Conservation (phyloP, 805 yeast genomes). For the Kazachstania africana region DNA sequence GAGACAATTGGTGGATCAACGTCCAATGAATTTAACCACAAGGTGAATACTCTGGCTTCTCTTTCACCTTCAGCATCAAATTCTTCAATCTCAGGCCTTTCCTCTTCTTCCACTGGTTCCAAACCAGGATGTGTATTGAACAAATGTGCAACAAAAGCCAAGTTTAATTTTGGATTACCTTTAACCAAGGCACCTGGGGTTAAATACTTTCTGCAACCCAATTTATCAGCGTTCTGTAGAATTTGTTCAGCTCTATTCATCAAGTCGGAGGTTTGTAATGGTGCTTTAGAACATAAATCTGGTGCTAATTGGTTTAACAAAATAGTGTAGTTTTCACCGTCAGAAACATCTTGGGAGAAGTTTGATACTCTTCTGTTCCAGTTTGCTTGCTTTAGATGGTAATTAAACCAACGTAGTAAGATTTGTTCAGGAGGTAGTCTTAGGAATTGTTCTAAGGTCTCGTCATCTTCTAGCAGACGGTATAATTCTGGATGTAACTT, state of each 20-base stretch:
- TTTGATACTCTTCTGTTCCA: slow-evolving; percentile 79
- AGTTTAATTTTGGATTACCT: slow-evolving; percentile 91
- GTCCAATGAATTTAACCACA: slow-evolving; percentile 94
- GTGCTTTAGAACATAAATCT: slow-evolving; percentile 65
- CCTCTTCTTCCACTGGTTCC: slow-evolving; percentile 86
- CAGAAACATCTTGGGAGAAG: slow-evolving; percentile 78
- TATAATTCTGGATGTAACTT: slow-evolving; percentile 93
- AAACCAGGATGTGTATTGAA: slow-evolving; percentile 95
- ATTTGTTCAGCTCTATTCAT: slow-evolving; percentile 80
- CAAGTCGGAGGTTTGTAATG: slow-evolving; percentile 68
- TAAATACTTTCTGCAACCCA: slow-evolving; percentile 87
- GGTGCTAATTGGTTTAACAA: slow-evolving; percentile 83
- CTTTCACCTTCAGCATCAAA: slow-evolving; percentile 99
- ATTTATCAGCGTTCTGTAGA: slow-evolving; percentile 74
- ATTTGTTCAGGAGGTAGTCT: slow-evolving; percentile 97
- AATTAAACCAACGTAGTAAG: slow-evolving; percentile 93
- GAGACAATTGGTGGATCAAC: slow-evolving; percentile 91
- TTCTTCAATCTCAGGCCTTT: slow-evolving; percentile 89
- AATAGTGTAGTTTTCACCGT: slow-evolving; percentile 91
- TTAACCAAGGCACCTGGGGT: slow-evolving; percentile 89
- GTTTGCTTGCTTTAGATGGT: slow-evolving; percentile 85
- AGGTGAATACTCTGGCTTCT: slow-evolving; percentile 95
- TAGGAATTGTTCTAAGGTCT: slow-evolving; percentile 90
- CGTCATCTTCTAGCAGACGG: slow-evolving; percentile 89
- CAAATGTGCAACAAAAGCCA: slow-evolving; percentile 94